Conservation (phyloP, 371 early-diverging fungal species). For the Vairimorpha ceranae region DNA sequence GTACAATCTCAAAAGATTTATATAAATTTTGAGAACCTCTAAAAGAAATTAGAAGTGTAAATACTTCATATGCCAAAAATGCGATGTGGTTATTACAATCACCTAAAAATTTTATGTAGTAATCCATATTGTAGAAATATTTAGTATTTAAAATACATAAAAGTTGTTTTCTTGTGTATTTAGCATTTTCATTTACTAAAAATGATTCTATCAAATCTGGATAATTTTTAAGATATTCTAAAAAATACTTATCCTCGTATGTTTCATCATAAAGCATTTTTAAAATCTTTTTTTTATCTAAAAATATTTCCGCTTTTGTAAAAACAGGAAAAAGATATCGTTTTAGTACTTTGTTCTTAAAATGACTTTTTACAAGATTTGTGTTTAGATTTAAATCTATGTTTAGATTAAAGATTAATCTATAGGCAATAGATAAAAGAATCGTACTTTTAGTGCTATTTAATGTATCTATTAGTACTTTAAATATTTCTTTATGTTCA, state of each 20-base stretch:
- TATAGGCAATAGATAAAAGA: constrained; percentile 19
- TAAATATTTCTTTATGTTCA: neutral
- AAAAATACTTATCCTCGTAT: constrained; percentile 22
- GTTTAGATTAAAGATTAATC: constrained; percentile 11
- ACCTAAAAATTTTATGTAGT: constrained; percentile 25
- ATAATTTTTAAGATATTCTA: constrained; percentile 3
- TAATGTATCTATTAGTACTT: constrained; percentile 4
- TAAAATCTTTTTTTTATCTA: neutral
- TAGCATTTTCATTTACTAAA: neutral
- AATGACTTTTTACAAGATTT: constrained; percentile 4
- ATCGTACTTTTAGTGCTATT: neutral
- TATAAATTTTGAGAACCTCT: neutral
- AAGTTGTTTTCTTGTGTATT: constrained; percentile 12
- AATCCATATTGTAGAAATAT: constrained; percentile 11
- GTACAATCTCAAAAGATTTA: neutral
- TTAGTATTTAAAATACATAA: constrained; percentile 14
- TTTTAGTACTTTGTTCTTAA: neutral
- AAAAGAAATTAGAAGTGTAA: neutral
- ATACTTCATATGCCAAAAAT: constrained; percentile 27
- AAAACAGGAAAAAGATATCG: constrained; percentile 14
- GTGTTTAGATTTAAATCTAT: neutral
- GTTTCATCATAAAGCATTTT: constrained; percentile 1
- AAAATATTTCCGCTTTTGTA: neutral
- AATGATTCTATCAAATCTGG: neutral
- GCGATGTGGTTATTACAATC: constrained; percentile 3